phyloP scores from a whole-genome alignment of 345 rosid species.

The Rhizophora mangle region DNA sequence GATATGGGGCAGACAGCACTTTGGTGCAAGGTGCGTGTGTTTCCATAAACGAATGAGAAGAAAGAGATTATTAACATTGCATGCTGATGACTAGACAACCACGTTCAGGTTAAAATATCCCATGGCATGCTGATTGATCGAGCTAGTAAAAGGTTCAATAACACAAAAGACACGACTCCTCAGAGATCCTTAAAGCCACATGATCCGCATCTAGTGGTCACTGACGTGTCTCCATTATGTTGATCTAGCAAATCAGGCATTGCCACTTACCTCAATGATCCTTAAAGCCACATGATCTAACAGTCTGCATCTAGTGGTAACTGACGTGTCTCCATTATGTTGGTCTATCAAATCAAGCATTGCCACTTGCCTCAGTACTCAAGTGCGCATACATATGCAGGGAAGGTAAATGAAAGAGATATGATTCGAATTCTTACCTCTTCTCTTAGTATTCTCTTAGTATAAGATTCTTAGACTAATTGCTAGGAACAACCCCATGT shows the following conservation, averaged over 20 bases:
- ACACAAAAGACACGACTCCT: no score
- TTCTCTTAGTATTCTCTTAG: no score
- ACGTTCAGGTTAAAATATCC: no score
- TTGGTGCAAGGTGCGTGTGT: slow-evolving; percentile 60
- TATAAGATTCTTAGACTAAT: no score
- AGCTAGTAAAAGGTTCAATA: neutral
- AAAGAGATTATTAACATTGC: slow-evolving; percentile 6
- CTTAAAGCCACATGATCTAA: slow-evolving; percentile 5
- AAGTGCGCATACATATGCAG: no score
- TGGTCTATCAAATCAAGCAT: slow-evolving; percentile 18
- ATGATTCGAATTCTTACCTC: no score
- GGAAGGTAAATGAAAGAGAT: no score
- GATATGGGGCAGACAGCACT: neutral
- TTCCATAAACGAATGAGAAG: slow-evolving; percentile 43
- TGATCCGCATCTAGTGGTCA: slow-evolving; percentile 29
- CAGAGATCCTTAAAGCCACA: neutral
- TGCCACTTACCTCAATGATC: neutral
- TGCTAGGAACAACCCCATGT: no score
- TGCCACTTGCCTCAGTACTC: slow-evolving; percentile 17
- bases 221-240: slow-evolving; percentile 3
- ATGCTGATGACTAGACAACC: no score
- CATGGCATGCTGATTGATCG: slow-evolving; percentile 19
- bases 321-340: slow-evolving; percentile 29
- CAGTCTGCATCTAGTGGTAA: slow-evolving; percentile 12
- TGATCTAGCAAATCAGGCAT: no score